Conservation (phyloP, 2,329 filamentous ascomycete genomes). For the Ophiognomonia clavigignenti-juglandacearum region DNA sequence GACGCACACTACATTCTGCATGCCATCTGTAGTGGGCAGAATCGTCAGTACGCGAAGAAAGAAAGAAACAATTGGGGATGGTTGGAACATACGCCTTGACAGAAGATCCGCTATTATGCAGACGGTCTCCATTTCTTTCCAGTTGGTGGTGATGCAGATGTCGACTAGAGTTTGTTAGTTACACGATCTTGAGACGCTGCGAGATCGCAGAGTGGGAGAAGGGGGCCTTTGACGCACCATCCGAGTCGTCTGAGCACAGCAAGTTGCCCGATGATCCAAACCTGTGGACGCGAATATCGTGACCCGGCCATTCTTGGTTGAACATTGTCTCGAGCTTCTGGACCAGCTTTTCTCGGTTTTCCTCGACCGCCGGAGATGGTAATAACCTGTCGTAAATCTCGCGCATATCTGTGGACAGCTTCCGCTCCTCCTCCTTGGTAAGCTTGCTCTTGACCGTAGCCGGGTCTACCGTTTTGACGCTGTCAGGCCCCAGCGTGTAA, state of each 20-base stretch:
- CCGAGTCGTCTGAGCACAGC: conserved; percentile 90
- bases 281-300: conserved; percentile 83
- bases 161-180: conserved; percentile 62
- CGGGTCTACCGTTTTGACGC: conserved; percentile 65
- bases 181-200: neutral
- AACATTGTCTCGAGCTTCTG: conserved; percentile 82
- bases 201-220: too few relatives aligned
- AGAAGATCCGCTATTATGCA: conserved; percentile 86
- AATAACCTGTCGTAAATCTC: conserved; percentile 80
- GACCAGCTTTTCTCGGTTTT: conserved; percentile 71
- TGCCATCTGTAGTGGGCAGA: conserved; percentile 65
- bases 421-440: conserved; percentile 66
- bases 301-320: conserved; percentile 86
- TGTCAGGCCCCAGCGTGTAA: conserved; percentile 81
- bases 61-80: too few relatives aligned
- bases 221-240: conserved; percentile 58
- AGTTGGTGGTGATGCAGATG: conserved; percentile 91
- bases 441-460: conserved; percentile 69
- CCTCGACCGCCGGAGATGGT: conserved; percentile 74
- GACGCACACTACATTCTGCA: conserved; percentile 94
- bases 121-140: conserved; percentile 82
- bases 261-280: conserved; percentile 98
- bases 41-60: conserved; percentile 4
- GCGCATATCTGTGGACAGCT: conserved; percentile 76
- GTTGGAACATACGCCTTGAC: conserved; percentile 64